Evolutionary conservation across 352 stramenopile species (phyloP).

Genomic region (Pythium sukuiense): DNA sequence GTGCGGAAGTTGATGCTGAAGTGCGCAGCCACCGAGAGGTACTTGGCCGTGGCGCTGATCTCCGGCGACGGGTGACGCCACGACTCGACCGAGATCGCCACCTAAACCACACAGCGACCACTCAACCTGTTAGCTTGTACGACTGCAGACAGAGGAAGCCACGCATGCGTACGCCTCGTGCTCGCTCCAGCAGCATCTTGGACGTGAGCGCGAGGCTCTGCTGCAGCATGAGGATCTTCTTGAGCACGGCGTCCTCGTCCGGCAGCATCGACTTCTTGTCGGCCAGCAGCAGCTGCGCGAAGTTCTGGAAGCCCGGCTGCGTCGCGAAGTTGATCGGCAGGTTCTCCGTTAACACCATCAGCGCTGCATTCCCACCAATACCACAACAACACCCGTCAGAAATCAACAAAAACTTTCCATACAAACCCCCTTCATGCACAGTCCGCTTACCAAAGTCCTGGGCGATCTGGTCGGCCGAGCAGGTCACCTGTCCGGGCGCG

Average conservation of each 20-base stretch:
- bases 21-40: conserved; percentile 68
- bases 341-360: conserved; percentile 77
- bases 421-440: conserved; percentile 1
- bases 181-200: conserved; percentile 59
- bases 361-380: conserved; percentile 35
- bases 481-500: conserved; percentile 24
- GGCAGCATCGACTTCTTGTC: conserved; percentile 64
- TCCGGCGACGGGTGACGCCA: conserved; percentile 49
- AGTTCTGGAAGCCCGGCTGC: conserved; percentile 68
- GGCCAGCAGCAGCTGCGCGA: conserved; percentile 62
- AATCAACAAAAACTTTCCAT: not conserved
- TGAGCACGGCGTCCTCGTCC: conserved; percentile 54
- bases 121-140: not conserved
- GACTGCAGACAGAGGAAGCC: not conserved
- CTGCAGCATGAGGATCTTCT: conserved; percentile 68
- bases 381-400: not conserved
- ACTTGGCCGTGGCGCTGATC: conserved; percentile 41
- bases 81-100: conserved; percentile 64
- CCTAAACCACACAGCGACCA: conserved; percentile 24
- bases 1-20: conserved; percentile 77
- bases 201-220: conserved; percentile 68
- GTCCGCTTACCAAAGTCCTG: conserved; percentile 57
- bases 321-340: conserved; percentile 58
- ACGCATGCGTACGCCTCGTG: conserved; percentile 44
- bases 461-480: conserved; percentile 62